Conservation (phyloP, 106 monocot species). For the Gastrodia elata region DNA sequence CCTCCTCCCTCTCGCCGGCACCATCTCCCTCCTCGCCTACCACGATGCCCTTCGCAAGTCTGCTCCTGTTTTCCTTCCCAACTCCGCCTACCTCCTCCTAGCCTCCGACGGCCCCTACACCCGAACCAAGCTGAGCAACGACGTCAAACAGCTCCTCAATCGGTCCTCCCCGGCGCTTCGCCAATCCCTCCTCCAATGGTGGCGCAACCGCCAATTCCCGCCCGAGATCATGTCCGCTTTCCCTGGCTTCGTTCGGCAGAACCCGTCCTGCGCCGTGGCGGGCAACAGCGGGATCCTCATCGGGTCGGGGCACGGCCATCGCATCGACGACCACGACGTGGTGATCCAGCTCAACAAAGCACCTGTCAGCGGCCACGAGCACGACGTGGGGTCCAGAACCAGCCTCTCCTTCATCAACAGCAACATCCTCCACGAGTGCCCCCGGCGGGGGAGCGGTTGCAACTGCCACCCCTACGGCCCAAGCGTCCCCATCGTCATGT, state of each 20-base stretch:
- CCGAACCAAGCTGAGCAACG: constrained; percentile 24
- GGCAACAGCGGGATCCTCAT: constrained; percentile 79
- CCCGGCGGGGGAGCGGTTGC: constrained; percentile 30
- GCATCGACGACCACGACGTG: constrained; percentile 57
- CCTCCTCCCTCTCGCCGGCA: constrained; percentile 28
- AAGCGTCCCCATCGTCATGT: constrained; percentile 44
- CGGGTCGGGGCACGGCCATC: constrained; percentile 24
- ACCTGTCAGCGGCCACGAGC: constrained; percentile 21
- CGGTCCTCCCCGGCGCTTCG: constrained; percentile 26
- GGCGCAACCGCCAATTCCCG: constrained; percentile 28
- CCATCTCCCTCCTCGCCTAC: constrained; percentile 29
- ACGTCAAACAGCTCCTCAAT: constrained; percentile 44
- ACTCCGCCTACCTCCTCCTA: constrained; percentile 30
- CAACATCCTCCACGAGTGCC: constrained; percentile 69
- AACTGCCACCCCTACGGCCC: constrained; percentile 66
- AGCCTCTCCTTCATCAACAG: constrained; percentile 65
- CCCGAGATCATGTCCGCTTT: constrained; percentile 46
- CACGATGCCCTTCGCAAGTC: constrained; percentile 17
- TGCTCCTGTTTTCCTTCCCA: not conserved
- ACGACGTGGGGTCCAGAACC: constrained; percentile 54
- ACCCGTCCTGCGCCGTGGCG: constrained; percentile 42
- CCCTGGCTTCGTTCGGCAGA: constrained; percentile 11
- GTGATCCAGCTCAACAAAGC: constrained; percentile 78
- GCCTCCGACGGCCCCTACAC: constrained; percentile 23
- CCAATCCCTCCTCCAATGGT: constrained; percentile 33